Conservation (phyloP, 2,329 filamentous ascomycete genomes). For the Ascosphaera apis region DNA sequence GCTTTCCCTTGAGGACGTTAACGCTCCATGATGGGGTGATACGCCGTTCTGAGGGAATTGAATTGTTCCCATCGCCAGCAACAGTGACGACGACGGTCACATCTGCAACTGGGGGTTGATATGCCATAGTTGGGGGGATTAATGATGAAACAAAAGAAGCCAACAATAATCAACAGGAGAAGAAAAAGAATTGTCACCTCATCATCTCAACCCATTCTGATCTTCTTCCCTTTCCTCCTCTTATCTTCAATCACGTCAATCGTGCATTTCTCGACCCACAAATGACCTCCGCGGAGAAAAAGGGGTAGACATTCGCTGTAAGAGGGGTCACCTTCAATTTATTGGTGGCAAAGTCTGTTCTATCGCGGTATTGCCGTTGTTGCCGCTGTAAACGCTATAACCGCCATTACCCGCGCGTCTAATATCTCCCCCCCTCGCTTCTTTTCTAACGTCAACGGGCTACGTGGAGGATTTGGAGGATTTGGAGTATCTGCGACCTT, state of each 20-base stretch:
- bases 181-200: conserved; percentile 1
- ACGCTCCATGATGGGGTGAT: conserved; percentile 86
- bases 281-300: too few species aligned
- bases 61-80: conserved; percentile 7
- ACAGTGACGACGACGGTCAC: conserved; percentile 18
- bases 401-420: too few species aligned
- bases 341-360: too few species aligned
- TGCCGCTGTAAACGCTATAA: too few species aligned
- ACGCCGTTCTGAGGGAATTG: conserved; percentile 55
- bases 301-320: too few species aligned
- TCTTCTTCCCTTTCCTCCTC: not conserved
- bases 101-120: conserved; percentile 16
- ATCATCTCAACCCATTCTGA: not conserved
- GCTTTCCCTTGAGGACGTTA: conserved; percentile 56
- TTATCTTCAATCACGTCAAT: not conserved
- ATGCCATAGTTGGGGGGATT: conserved; percentile 10
- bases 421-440: too few species aligned
- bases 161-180: not conserved
- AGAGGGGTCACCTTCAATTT: too few species aligned
- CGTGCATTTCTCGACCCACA: not conserved
- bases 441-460: too few species aligned
- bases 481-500: too few species aligned
- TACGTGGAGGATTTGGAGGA: too few species aligned
- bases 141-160: not conserved
- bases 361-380: too few species aligned